Percentiles rank a stretch among this genome's conserved stretches.
Evolutionary conservation across 352 stramenopile species (phyloP).

Genomic region (Thraustotheca clavata): DNA sequence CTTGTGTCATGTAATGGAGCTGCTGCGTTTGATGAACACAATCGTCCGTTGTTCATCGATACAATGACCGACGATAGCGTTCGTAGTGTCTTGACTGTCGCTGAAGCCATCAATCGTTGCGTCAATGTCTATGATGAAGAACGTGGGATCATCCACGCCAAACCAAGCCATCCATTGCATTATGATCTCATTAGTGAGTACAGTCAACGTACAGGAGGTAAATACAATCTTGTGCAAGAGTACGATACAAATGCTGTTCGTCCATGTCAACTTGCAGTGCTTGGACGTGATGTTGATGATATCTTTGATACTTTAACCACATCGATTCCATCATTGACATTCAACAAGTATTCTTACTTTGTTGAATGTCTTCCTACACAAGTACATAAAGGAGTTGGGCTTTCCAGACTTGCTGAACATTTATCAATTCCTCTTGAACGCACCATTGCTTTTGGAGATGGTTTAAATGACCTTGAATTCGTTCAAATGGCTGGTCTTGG

Average conservation of each 20-base stretch:
- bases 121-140: conserved; percentile 18
- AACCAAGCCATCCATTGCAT: conserved; percentile 4
- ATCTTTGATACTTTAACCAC: conserved; percentile 4
- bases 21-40: neutral
- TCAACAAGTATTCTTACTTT: conserved; percentile 19
- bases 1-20: conserved; percentile 19
- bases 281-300: conserved; percentile 6
- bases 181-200: conserved; percentile 17
- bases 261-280: conserved; percentile 10
- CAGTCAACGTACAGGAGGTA: conserved; percentile 6
- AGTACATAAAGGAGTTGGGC: conserved; percentile 43
- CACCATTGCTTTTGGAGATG: conserved; percentile 55
- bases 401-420: conserved; percentile 32
- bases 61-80: conserved; percentile 12
- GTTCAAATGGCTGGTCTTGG: conserved; percentile 38
- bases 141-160: conserved; percentile 10
- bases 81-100: neutral
- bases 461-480: conserved; percentile 66
- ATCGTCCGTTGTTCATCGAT: conserved; percentile 10
- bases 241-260: neutral
- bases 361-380: conserved; percentile 14
- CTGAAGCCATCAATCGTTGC: conserved; percentile 12
- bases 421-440: conserved; percentile 30
- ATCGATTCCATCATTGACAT: neutral
- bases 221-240: conserved; percentile 10